Conservation (phyloP, 176 grass and related monocot species). For the Oryza coarctata region DNA sequence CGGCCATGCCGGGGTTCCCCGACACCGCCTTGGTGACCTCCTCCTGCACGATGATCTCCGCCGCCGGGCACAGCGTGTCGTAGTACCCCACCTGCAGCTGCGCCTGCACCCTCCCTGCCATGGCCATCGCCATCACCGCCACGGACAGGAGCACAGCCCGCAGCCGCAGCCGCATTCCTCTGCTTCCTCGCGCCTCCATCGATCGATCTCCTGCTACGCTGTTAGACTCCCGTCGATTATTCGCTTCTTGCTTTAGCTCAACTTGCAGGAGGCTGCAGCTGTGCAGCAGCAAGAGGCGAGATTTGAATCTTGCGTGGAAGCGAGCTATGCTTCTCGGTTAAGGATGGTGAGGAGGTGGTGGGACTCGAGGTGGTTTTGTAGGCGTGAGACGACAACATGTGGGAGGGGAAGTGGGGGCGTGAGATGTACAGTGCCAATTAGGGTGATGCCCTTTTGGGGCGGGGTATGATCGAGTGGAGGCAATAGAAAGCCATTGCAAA, state of each 20-base stretch:
- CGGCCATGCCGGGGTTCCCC: conserved; percentile 35
- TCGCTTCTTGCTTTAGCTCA: neutral
- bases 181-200: neutral
- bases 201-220: neutral
- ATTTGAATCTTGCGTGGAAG: neutral
- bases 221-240: neutral
- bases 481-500: neutral
- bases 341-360: neutral
- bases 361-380: conserved; percentile 34
- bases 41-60: conserved; percentile 58
- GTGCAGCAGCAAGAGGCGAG: neutral
- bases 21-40: conserved; percentile 48
- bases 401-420: conserved; percentile 15
- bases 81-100: conserved; percentile 63
- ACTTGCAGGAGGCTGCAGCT: neutral
- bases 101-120: conserved; percentile 19
- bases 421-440: neutral
- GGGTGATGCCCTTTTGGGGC: neutral
- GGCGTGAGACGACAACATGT: conserved; percentile 24
- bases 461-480: conserved; percentile 22
- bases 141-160: neutral
- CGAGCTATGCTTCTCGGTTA: conserved; percentile 26
- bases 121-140: neutral
- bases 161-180: neutral
- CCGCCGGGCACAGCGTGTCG: conserved; percentile 58